These are phyloP conservation scores for Drechslerella stenobrocha DNA, from an alignment of 2,329 filamentous ascomycete genomes.

Conservation along the genomic window DNA sequence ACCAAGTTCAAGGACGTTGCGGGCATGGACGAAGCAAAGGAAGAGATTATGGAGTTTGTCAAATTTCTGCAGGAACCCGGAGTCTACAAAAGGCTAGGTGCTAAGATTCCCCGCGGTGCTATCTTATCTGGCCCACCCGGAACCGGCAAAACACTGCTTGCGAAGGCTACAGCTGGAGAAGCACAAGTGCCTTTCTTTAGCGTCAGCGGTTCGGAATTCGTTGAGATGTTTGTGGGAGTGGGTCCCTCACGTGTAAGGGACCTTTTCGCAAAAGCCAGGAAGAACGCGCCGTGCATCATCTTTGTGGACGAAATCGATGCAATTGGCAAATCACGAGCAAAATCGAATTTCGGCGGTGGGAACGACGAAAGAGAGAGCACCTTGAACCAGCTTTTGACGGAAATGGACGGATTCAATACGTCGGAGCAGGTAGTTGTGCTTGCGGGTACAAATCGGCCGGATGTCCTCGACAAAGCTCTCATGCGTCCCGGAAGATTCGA, in stretches of 20 bases:
- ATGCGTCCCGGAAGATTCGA: constrained; percentile 98
- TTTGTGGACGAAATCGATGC: constrained; percentile 99
- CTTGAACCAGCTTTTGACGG: constrained; percentile 95
- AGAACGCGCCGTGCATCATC: constrained; percentile 97
- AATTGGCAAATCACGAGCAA: constrained; percentile 85
- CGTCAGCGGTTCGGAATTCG: constrained; percentile 97
- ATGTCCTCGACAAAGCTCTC: constrained; percentile 90
- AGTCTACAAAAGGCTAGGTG: constrained; percentile 88
- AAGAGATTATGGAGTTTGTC: constrained; percentile 99
- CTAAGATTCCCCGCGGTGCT: constrained; percentile 95
- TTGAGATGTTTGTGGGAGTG: constrained; percentile 99
- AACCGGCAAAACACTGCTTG: constrained; percentile 95
- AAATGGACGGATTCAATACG: constrained; percentile 74
- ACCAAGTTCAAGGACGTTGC: constrained; percentile 97
- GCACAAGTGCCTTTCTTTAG: constrained; percentile 97
- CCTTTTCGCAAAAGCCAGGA: constrained; percentile 88
- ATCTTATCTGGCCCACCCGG: constrained; percentile 96
- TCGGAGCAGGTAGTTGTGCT: constrained; percentile 74
- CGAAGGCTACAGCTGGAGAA: constrained; percentile 96
- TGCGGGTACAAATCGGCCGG: constrained; percentile 92
- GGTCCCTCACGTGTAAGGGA: constrained; percentile 94
- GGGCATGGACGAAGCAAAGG: constrained; percentile 96
- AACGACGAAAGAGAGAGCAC: constrained; percentile 98
- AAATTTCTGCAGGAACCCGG: constrained; percentile 93
- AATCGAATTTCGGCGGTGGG: constrained; percentile 80